phyloP scores from a whole-genome alignment of 2,329 filamentous ascomycete species.

The Tolypocladium album region DNA sequence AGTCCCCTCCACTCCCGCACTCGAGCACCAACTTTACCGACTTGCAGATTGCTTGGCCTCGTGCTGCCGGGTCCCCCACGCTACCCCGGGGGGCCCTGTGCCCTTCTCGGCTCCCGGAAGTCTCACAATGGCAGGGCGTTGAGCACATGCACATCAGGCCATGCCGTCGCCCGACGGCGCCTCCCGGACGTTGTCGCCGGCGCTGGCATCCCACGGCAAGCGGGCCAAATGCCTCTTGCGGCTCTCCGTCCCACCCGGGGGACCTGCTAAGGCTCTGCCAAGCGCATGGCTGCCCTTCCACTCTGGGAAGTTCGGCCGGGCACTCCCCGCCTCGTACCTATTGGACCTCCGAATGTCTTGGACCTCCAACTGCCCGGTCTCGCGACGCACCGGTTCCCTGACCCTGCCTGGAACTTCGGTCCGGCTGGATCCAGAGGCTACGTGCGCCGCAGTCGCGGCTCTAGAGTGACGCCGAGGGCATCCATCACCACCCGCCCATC shows the following conservation, averaged over 20 bases:
- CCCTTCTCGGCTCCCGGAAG: neutral
- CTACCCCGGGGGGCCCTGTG: neutral
- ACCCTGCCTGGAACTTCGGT: neutral
- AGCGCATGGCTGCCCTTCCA: neutral
- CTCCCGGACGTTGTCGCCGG: neutral
- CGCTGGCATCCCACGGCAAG: constrained; percentile 18
- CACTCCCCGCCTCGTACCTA: too few species aligned
- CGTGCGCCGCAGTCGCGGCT: neutral
- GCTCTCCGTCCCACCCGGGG: neutral
- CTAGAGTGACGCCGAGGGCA: neutral
- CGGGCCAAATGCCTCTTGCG: constrained; percentile 6
- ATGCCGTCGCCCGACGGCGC: neutral
- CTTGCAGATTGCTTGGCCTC: neutral
- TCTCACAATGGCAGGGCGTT: neutral
- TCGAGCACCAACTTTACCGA: neutral
- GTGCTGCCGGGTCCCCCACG: neutral
- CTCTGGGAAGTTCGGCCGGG: neutral
- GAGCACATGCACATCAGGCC: neutral
- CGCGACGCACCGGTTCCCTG: neutral
- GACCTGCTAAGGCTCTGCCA: neutral
- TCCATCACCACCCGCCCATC: neutral
- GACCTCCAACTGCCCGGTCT: neutral
- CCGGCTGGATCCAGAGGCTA: neutral
- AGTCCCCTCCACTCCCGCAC: neutral
- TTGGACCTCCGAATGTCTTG: neutral